These are phyloP conservation scores for Globisporangium lucens DNA, from an alignment of 352 stramenopile species.

Conservation along the genomic window DNA sequence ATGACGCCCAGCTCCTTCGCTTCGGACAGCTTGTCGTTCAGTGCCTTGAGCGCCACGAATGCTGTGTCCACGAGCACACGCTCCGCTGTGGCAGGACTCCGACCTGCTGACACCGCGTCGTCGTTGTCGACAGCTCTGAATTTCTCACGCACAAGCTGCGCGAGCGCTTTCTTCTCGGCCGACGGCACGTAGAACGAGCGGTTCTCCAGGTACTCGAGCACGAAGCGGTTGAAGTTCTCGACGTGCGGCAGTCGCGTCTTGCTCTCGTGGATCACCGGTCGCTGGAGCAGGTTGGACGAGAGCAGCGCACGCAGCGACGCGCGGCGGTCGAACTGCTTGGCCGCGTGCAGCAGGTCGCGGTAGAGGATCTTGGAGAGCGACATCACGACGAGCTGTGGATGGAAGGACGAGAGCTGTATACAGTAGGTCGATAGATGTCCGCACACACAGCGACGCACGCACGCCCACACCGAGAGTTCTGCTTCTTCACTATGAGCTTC, in stretches of 20 bases:
- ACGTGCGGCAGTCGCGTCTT: slow-evolving; percentile 44
- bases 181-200: slow-evolving; percentile 71
- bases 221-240: slow-evolving; percentile 54
- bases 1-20: slow-evolving; percentile 36
- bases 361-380: slow-evolving; percentile 56
- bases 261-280: slow-evolving; percentile 24
- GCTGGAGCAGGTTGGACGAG: slow-evolving; percentile 56
- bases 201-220: slow-evolving; percentile 50
- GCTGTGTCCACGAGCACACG: slow-evolving; percentile 47
- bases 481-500: neutral
- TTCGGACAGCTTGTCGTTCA: slow-evolving; percentile 60
- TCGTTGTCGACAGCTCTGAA: slow-evolving; percentile 27
- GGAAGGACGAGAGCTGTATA: neutral
- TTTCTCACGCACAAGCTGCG: slow-evolving; percentile 44
- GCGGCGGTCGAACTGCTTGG: slow-evolving; percentile 56
- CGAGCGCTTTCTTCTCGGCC: slow-evolving; percentile 24
- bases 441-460: too few relatives aligned
- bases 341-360: slow-evolving; percentile 56
- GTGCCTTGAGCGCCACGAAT: slow-evolving; percentile 52
- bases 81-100: neutral
- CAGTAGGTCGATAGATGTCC: neutral
- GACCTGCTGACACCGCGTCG: neutral
- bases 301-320: slow-evolving; percentile 57
- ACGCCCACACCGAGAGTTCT: neutral
- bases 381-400: slow-evolving; percentile 23